These are phyloP conservation scores for Saturnispora ahearnii DNA, from an alignment of 805 yeast species.

Conservation along the genomic window DNA sequence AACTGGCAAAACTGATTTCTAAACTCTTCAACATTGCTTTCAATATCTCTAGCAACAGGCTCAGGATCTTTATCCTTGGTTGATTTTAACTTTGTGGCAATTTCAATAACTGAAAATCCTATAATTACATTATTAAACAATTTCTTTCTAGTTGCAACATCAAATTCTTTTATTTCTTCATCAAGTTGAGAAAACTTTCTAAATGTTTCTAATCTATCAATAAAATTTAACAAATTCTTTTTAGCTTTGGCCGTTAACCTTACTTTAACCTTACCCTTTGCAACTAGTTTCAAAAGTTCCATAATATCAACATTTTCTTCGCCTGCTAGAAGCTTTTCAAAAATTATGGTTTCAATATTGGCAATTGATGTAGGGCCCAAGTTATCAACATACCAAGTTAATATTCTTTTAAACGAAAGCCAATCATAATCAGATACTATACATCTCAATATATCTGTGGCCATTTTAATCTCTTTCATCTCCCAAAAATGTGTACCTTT, in stretches of 20 bases:
- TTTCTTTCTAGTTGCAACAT: background rate
- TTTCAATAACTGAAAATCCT: conserved; percentile 17
- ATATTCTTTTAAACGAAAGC: conserved; percentile 47
- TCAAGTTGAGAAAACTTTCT: conserved; percentile 7
- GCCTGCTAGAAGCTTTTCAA: conserved; percentile 3
- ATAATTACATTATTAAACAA: conserved; percentile 19
- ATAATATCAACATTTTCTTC: conserved; percentile 7
- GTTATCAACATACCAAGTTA: conserved; percentile 57
- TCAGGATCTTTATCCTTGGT: conserved; percentile 16
- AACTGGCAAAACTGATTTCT: conserved; percentile 22
- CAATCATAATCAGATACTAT: conserved; percentile 51
- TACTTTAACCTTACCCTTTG: conserved; percentile 10
- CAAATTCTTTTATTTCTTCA: conserved; percentile 3
- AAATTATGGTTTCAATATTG: conserved; percentile 14
- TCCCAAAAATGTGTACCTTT: conserved; percentile 81
- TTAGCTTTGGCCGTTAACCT: conserved; percentile 15
- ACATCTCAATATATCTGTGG: conserved; percentile 58
- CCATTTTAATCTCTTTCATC: conserved; percentile 51
- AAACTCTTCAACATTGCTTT: conserved; percentile 22
- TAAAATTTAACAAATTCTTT: conserved; percentile 23
- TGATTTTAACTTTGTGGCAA: conserved; percentile 14
- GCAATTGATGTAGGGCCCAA: conserved; percentile 46
- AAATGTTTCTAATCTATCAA: conserved; percentile 23
- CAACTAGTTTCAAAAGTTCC: conserved; percentile 11
- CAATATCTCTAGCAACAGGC: conserved; percentile 16